Conservation (phyloP, 2,329 filamentous ascomycete genomes). For the Parafenestella ontariensis region DNA sequence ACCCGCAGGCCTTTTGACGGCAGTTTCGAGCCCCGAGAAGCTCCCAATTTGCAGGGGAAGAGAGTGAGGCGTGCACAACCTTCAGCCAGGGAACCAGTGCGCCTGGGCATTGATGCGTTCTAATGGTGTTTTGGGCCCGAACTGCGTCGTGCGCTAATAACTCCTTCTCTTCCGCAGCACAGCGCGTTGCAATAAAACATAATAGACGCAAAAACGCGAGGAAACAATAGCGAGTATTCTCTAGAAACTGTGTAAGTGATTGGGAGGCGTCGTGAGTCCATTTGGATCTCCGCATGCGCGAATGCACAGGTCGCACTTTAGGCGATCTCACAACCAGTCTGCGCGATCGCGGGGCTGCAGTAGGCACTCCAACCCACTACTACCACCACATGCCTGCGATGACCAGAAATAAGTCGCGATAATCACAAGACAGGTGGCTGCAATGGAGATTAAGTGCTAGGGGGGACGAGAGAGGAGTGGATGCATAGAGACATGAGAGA, state of each 20-base stretch:
- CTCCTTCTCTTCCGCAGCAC: conserved; percentile 9
- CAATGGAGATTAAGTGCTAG: neutral
- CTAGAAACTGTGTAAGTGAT: neutral
- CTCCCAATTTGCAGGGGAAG: conserved; percentile 1
- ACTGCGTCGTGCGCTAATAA: neutral
- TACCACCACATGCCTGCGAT: neutral
- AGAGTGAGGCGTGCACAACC: neutral
- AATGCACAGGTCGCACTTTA: conserved; percentile 1
- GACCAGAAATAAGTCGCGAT: neutral
- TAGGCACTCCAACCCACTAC: neutral
- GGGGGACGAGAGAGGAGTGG: neutral
- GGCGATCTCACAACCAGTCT: conserved; percentile 2
- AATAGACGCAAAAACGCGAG: neutral
- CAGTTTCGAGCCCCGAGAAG: neutral
- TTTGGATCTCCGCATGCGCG: neutral
- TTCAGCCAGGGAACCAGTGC: neutral
- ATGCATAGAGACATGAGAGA: neutral
- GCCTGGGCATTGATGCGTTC: neutral
- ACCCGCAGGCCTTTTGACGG: too few relatives aligned
- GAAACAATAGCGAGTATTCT: neutral
- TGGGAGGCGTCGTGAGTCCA: neutral
- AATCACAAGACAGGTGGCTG: neutral
- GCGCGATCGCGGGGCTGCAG: conserved; percentile 7
- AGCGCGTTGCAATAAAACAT: neutral
- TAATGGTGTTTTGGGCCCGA: conserved; percentile 1